These are phyloP conservation scores for Coemansia sp. DNA, from an alignment of 192 early-diverging fungal species.

Conservation along the genomic window DNA sequence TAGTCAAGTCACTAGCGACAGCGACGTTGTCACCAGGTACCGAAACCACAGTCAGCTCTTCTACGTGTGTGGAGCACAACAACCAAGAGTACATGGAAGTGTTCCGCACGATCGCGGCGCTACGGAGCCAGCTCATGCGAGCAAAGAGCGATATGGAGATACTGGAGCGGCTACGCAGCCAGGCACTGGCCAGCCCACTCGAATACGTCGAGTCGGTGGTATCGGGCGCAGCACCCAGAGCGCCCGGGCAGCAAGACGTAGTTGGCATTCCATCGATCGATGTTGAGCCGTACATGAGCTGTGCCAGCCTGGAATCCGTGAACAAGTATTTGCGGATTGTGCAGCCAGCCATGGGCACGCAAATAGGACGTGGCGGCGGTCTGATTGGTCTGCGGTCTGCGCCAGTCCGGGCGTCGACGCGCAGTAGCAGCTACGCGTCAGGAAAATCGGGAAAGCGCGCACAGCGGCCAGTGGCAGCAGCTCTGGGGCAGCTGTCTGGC, in stretches of 20 bases:
- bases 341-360: neutral
- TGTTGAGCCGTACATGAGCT: slow-evolving; percentile 31
- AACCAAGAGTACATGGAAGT: slow-evolving; percentile 54
- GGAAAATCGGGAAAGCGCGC: slow-evolving; percentile 11
- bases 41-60: neutral
- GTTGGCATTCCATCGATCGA: slow-evolving; percentile 31
- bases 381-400: slow-evolving; percentile 4
- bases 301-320: slow-evolving; percentile 16
- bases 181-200: slow-evolving; percentile 27
- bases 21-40: slow-evolving; percentile 16
- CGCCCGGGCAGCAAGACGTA: slow-evolving; percentile 36
- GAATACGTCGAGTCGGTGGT: slow-evolving; percentile 38
- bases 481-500: slow-evolving; percentile 24
- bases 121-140: slow-evolving; percentile 46
- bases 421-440: slow-evolving; percentile 3
- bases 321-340: slow-evolving; percentile 17
- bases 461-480: slow-evolving; percentile 15
- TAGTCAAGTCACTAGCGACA: neutral
- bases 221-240: slow-evolving; percentile 15
- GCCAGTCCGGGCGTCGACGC: neutral
- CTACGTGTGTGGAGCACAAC: slow-evolving; percentile 28
- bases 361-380: neutral
- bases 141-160: slow-evolving; percentile 48
- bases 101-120: slow-evolving; percentile 32
- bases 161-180: slow-evolving; percentile 23